phyloP scores from a whole-genome alignment of 805 yeast genomes.

The Nakazawaea sp. region DNA sequence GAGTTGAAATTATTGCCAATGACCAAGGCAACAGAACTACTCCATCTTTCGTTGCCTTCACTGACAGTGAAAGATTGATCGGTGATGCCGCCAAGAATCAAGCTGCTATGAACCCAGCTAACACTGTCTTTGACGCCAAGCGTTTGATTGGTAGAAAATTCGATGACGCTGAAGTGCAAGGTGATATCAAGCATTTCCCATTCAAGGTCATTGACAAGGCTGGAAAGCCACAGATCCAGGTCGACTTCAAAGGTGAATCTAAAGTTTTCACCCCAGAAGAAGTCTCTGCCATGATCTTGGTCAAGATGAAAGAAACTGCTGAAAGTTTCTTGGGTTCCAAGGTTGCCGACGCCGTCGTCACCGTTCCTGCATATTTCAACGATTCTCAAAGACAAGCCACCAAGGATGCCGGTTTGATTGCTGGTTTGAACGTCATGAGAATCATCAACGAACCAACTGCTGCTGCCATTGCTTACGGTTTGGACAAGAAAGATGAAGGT shows the following conservation, averaged over 20 bases:
- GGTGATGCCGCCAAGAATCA: constrained; percentile 98
- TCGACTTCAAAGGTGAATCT: constrained; percentile 77
- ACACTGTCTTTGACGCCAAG: constrained; percentile 88
- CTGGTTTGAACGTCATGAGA: constrained; percentile 91
- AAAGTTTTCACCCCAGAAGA: constrained; percentile 92
- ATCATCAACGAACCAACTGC: constrained; percentile 97
- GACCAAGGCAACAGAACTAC: constrained; percentile 99
- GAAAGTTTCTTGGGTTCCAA: constrained; percentile 81
- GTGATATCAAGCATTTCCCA: constrained; percentile 79
- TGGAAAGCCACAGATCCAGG: constrained; percentile 80
- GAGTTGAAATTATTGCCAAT: constrained; percentile 93
- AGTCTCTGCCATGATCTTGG: constrained; percentile 86
- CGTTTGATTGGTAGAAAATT: constrained; percentile 91
- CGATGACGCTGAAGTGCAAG: constrained; percentile 73
- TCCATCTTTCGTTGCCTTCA: constrained; percentile 93
- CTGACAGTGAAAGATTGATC: constrained; percentile 85
- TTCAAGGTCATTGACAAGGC: constrained; percentile 68
- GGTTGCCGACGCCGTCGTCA: constrained; percentile 89
- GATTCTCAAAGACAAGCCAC: constrained; percentile 98
- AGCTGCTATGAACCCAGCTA: constrained; percentile 87
- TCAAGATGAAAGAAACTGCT: constrained; percentile 84
- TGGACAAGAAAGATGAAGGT: constrained; percentile 67
- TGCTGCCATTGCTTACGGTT: constrained; percentile 95
- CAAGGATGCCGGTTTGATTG: constrained; percentile 95
- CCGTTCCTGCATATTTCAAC: constrained; percentile 96